Conservation (phyloP, 192 early-diverging fungal species). For the Pilobolus umbonatus region DNA sequence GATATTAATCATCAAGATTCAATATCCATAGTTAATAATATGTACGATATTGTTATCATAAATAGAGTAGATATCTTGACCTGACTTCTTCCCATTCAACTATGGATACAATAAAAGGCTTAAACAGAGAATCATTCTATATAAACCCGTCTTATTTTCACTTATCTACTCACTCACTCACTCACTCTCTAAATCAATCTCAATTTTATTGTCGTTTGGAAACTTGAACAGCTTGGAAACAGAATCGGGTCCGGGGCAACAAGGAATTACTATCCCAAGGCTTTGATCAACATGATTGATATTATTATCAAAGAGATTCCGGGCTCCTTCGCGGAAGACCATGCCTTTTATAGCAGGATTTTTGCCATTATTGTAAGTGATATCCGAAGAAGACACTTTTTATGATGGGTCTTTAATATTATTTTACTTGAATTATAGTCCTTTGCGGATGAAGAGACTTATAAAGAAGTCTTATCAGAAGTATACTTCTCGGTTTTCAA, state of each 20-base stretch:
- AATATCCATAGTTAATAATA: no score
- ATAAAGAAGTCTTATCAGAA: conserved; percentile 4
- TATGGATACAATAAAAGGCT: no score
- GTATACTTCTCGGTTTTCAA: neutral
- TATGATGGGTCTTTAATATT: neutral
- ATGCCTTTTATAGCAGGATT: conserved; percentile 7
- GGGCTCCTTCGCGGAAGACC: conserved; percentile 6
- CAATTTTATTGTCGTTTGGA: conserved; percentile 3
- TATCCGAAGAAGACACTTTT: conserved; percentile 4
- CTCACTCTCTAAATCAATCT: no score
- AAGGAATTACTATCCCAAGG: conserved; percentile 1
- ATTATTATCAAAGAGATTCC: conserved; percentile 2
- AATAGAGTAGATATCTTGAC: no score
- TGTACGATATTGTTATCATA: no score
- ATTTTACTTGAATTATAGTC: neutral
- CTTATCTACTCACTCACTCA: no score
- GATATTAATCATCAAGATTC: no score
- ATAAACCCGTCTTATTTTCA: no score
- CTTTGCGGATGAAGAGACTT: conserved; percentile 1
- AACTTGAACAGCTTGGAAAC: conserved; percentile 2
- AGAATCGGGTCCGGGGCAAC: conserved; percentile 3
- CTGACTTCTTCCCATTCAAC: no score
- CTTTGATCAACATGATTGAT: conserved; percentile 7
- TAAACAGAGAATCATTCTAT: no score
- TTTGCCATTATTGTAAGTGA: conserved; percentile 10